These are phyloP conservation scores for Torulaspora globosa DNA, from an alignment of 1,139 yeast genomes.

Conservation along the genomic window DNA sequence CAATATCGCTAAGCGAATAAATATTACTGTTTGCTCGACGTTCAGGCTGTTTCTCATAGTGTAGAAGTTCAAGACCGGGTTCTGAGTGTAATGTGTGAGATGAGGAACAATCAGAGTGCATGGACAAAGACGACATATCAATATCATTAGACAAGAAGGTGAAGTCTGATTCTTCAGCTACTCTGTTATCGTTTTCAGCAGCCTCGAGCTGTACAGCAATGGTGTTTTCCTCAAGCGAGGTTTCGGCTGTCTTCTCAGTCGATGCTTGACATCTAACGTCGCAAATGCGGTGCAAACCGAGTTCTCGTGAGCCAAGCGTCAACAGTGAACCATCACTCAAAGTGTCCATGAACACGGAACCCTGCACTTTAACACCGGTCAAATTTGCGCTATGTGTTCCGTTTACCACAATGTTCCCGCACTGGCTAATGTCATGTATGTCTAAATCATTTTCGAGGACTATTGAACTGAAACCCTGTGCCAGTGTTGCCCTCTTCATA, in stretches of 20 bases:
- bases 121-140: conserved; percentile 11
- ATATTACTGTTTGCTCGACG: conserved; percentile 11
- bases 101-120: conserved; percentile 13
- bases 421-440: conserved; percentile 20
- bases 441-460: conserved; percentile 9
- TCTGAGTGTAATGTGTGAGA: conserved; percentile 14
- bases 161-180: conserved; percentile 12
- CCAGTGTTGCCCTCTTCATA: conserved; percentile 21
- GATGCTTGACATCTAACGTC: conserved; percentile 16
- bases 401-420: conserved; percentile 26
- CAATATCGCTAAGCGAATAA: conserved; percentile 14
- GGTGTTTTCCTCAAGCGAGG: not conserved
- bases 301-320: conserved; percentile 24
- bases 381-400: conserved; percentile 8
- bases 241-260: not conserved
- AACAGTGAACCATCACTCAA: conserved; percentile 19
- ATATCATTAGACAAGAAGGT: conserved; percentile 6
- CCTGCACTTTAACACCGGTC: conserved; percentile 6
- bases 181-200: conserved; percentile 3
- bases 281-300: conserved; percentile 26
- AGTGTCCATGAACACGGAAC: conserved; percentile 16
- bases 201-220: not conserved
- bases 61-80: conserved; percentile 5
- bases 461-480: conserved; percentile 26
- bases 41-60: conserved; percentile 6